phyloP scores from a whole-genome alignment of 1,284 basidiomycete genomes.

The Sporisorium graminicola region DNA sequence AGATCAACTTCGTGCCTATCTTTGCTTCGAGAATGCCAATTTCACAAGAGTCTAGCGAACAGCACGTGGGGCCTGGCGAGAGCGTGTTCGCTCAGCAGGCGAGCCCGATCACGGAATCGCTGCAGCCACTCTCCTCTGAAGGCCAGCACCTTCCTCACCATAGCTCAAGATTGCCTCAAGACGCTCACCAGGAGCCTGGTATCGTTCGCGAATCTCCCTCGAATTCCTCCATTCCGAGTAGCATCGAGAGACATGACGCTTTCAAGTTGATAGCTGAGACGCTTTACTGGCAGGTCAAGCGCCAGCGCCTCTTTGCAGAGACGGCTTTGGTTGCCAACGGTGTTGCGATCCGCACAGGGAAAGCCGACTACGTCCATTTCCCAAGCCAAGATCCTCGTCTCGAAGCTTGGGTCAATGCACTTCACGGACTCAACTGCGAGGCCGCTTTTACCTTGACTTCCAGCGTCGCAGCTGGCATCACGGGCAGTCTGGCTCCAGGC shows the following conservation, averaged over 20 bases:
- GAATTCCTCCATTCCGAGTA: neutral
- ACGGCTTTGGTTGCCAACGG: conserved; percentile 18
- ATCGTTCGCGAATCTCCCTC: neutral
- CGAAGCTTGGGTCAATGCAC: conserved; percentile 71
- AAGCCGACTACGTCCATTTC: conserved; percentile 39
- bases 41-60: too few species aligned
- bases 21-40: too few species aligned
- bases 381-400: conserved; percentile 27
- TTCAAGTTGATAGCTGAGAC: neutral
- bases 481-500: conserved; percentile 63
- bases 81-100: too few species aligned
- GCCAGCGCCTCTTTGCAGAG: conserved; percentile 16
- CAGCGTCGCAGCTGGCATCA: conserved; percentile 81
- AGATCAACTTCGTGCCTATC: too few species aligned
- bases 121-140: too few species aligned
- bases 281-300: neutral
- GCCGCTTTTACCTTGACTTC: conserved; percentile 83
- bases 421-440: conserved; percentile 79
- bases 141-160: too few species aligned
- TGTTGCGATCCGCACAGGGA: conserved; percentile 46
- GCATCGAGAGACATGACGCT: neutral
- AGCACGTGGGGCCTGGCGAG: too few species aligned
- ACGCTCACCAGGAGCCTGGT: neutral
- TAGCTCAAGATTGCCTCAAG: neutral
- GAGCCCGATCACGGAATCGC: too few species aligned